Conservation (phyloP, 768 basidiomycete genomes). For the Lactarius sp. region DNA sequence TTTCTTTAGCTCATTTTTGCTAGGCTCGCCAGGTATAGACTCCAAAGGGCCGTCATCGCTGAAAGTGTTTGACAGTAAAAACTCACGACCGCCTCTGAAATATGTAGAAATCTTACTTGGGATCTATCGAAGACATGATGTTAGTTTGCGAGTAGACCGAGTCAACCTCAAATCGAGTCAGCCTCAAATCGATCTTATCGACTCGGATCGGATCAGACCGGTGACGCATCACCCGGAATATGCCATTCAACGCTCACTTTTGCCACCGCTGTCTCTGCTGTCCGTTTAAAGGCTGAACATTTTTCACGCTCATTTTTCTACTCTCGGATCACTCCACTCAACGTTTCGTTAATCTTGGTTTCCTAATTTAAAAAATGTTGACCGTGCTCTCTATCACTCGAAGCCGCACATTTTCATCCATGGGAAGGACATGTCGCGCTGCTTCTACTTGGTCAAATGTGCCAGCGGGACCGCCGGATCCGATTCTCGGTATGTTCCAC, state of each 20-base stretch:
- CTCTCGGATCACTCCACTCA: conserved; percentile 22
- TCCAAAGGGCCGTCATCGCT: conserved; percentile 1
- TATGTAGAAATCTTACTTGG: conserved; percentile 2
- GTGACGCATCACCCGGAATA: background rate
- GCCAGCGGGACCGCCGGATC: conserved; percentile 84
- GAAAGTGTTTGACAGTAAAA: background rate
- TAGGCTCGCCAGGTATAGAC: conserved; percentile 44
- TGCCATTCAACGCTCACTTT: background rate
- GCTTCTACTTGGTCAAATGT: conserved; percentile 79
- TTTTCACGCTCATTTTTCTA: conserved; percentile 2
- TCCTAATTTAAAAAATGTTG: conserved; percentile 30
- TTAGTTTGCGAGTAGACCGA: background rate
- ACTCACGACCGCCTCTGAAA: background rate
- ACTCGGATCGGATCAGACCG: background rate
- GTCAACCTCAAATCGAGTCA: background rate
- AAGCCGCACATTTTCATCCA: conserved; percentile 48
- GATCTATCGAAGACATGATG: conserved; percentile 20
- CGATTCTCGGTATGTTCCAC: conserved; percentile 73
- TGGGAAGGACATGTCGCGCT: conserved; percentile 37
- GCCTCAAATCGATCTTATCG: conserved; percentile 17
- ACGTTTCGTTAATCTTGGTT: conserved; percentile 21
- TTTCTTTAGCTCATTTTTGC: conserved; percentile 90
- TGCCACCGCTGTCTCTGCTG: background rate
- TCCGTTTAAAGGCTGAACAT: conserved; percentile 13
- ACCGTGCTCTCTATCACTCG: conserved; percentile 39